Conservation (phyloP, 1,284 basidiomycete species). For the Trichosporon inkin region DNA sequence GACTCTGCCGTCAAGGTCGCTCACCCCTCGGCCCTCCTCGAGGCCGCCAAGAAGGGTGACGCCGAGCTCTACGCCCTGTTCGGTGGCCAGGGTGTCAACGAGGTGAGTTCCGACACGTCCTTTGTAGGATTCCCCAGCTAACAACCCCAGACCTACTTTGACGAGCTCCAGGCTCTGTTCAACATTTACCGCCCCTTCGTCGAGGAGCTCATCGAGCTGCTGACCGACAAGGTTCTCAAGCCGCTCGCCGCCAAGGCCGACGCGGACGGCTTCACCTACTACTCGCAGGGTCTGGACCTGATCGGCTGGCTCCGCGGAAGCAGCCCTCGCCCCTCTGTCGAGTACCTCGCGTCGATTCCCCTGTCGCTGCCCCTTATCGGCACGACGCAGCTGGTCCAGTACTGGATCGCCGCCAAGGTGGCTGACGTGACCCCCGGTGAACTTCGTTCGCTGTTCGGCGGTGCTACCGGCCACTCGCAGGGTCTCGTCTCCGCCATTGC, state of each 20-base stretch:
- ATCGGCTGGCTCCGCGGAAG: slow-evolving; percentile 76
- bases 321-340: slow-evolving; percentile 65
- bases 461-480: slow-evolving; percentile 94
- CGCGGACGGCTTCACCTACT: slow-evolving; percentile 63
- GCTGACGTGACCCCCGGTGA: slow-evolving; percentile 72
- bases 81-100: slow-evolving; percentile 97
- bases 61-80: slow-evolving; percentile 89
- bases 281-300: slow-evolving; percentile 76
- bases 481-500: slow-evolving; percentile 90
- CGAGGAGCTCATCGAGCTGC: slow-evolving; percentile 61
- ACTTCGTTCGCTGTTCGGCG: slow-evolving; percentile 69
- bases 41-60: slow-evolving; percentile 63
- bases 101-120: slow-evolving; percentile 53
- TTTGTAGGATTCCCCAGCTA: slow-evolving; percentile 16
- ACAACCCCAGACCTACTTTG: slow-evolving; percentile 70
- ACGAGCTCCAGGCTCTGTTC: slow-evolving; percentile 87
- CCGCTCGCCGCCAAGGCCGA: slow-evolving; percentile 63
- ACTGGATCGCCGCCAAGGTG: slow-evolving; percentile 73
- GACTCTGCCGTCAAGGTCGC: slow-evolving; percentile 58
- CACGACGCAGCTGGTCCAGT: slow-evolving; percentile 90
- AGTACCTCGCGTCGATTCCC: slow-evolving; percentile 94
- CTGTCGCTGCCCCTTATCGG: slow-evolving; percentile 93
- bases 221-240: slow-evolving; percentile 65
- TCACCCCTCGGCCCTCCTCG: slow-evolving; percentile 69
- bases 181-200: slow-evolving; percentile 87